A percentile compares a stretch with the other conserved stretches of the same genome.
These are phyloP conservation scores for Hylodesmum podocarpum DNA, from an alignment of 306 rosid species.

Conservation along the genomic window DNA sequence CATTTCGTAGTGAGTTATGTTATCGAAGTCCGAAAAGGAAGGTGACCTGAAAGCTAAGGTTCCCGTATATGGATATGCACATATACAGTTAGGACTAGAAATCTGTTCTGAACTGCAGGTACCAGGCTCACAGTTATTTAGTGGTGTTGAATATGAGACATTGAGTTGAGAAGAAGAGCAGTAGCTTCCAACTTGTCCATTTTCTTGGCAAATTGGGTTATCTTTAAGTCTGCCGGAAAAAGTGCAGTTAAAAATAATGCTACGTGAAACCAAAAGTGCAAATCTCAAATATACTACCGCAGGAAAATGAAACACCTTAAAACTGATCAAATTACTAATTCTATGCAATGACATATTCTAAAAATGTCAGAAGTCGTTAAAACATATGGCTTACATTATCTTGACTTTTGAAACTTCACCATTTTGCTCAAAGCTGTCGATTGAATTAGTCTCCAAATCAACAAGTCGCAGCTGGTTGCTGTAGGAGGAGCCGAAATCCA, in stretches of 20 bases:
- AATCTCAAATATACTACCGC: background rate
- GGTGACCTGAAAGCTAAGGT: constrained; percentile 49
- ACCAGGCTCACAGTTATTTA: constrained; percentile 27
- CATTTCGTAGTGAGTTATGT: background rate
- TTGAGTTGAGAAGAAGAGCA: constrained; percentile 22
- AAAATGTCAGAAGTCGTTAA: background rate
- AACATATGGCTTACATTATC: constrained; percentile 34
- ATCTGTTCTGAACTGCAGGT: constrained; percentile 32
- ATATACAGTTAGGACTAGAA: constrained; percentile 56
- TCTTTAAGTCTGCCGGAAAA: constrained; percentile 40
- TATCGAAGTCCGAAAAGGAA: constrained; percentile 37
- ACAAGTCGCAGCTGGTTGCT: constrained; percentile 27
- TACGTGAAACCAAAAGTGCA: constrained; percentile 8
- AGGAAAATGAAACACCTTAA: background rate
- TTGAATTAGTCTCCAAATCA: constrained; percentile 32
- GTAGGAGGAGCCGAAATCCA: constrained; percentile 28
- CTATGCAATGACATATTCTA: background rate
- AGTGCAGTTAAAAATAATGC: background rate
- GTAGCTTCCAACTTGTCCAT: background rate
- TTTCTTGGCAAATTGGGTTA: constrained; percentile 45
- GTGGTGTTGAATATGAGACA: constrained; percentile 10
- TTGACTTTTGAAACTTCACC: background rate
- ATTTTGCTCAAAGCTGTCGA: background rate
- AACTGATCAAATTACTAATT: background rate
- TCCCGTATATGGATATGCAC: constrained; percentile 59